Evolutionary conservation across 805 yeast genomes (phyloP), one percentile per base, ranked within the genome.

Genomic region (Pichia exigua): DNA sequence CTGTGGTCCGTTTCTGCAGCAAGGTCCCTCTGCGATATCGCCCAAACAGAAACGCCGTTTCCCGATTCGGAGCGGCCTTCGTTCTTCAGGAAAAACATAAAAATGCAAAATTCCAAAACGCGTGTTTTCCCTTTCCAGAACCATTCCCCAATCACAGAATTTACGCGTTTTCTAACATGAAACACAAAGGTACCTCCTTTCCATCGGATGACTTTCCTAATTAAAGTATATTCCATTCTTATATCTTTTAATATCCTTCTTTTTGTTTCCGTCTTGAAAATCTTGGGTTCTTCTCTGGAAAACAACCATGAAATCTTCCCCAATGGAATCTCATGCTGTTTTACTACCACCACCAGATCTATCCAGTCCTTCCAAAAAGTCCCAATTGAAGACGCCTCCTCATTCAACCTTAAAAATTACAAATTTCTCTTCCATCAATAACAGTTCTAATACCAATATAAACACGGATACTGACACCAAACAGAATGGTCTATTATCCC

Each of bases 341-440:
- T 27, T 55, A 35, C 20, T 57, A 17, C 64, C 65, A 30, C 56
- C 65, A 18, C 59, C 65, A 21, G 57, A 54, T 24, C 53, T 61
- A n/a, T 48, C 57, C 27, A 61, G 65, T 45, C 68, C 68, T 7
- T 50, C 56, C 15, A 63, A 58, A 48, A 61, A 59, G 27, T 61
- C 56, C 22, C 66, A 61, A 47, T 53, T 63, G 50, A 61, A 63
- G 48, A 65, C 68, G 2, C 68, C 68, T 5, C 68, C 68, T 8
- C 64, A 61, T 45, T 64, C 68, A 11, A 63, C 61, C 9, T 24
- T 59, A 21, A 57, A 64, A 38, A 44, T 51, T n/a, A 9, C 45
- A 3, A 21, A 51, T 46, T 28, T 51, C 42, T 22, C 50, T 15
- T 21, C 53, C 7, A 15, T 39, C 9, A 43, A 26, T 2, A 24